A percentile compares a stretch with the other conserved stretches of the same genome.
phyloP scores from a whole-genome alignment of 202 grass and related monocot genomes.

The Setaria viridis region DNA sequence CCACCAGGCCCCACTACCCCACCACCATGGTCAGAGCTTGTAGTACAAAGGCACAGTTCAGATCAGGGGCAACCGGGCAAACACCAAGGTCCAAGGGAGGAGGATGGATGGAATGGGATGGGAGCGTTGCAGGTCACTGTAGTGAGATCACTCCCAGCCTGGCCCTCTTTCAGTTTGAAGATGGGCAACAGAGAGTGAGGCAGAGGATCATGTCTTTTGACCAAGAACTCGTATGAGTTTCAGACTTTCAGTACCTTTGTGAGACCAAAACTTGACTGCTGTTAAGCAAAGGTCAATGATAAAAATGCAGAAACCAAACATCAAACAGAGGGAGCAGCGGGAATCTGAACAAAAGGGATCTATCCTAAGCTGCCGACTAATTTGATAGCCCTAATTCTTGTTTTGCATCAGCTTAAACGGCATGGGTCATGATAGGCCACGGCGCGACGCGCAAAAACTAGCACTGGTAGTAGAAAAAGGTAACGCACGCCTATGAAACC shows the following conservation, averaged over 20 bases:
- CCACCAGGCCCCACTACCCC: neutral
- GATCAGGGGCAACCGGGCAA: constrained; percentile 27
- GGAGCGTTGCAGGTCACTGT: constrained; percentile 14
- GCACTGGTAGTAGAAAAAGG: neutral
- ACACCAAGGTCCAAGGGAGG: neutral
- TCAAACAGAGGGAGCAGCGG: too few relatives aligned
- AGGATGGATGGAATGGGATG: neutral
- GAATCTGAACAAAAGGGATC: neutral
- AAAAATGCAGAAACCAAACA: neutral
- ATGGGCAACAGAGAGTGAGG: constrained; percentile 35
- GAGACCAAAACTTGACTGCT: constrained; percentile 28
- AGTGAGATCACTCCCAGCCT: constrained; percentile 9
- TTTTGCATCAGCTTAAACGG: neutral
- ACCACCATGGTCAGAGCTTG: constrained; percentile 43
- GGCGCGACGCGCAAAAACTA: neutral
- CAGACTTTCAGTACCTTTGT: neutral
- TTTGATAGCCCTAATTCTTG: constrained; percentile 14
- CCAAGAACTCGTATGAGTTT: constrained; percentile 10
- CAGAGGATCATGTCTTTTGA: constrained; percentile 33
- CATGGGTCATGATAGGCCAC: constrained; percentile 1
- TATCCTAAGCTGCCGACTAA: neutral
- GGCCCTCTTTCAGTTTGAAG: constrained; percentile 25
- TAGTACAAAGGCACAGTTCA: constrained; percentile 34
- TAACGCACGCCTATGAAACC: neutral
- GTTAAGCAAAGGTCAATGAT: constrained; percentile 23